These are phyloP conservation scores for Alternaria longipes DNA, from an alignment of 2,329 filamentous ascomycete species.

Conservation along the genomic window DNA sequence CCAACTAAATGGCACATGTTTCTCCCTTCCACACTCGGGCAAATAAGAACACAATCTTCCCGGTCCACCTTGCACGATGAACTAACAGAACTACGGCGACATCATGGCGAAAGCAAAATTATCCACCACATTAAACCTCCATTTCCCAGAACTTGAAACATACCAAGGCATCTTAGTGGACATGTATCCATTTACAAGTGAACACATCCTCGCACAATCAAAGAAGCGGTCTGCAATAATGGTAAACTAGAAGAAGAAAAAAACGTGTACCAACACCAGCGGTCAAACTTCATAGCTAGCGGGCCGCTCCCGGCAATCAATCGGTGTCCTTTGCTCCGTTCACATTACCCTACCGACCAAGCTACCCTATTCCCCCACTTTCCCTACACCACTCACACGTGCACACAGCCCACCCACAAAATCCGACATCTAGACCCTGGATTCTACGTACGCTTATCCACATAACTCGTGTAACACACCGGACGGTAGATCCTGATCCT, in stretches of 20 bases:
- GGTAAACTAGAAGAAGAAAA: background rate
- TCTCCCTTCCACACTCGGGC: background rate
- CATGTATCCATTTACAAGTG: background rate
- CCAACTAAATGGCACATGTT: background rate
- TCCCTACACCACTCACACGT: conserved; percentile 1
- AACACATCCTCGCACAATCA: conserved; percentile 2
- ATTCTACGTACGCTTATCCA: background rate
- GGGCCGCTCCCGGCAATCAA: conserved; percentile 8
- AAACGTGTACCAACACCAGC: conserved; percentile 9
- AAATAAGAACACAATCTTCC: background rate
- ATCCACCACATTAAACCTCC: conserved; percentile 4
- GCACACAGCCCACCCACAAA: conserved; percentile 2
- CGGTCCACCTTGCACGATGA: background rate
- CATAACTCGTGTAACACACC: background rate
- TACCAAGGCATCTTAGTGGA: background rate
- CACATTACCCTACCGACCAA: background rate
- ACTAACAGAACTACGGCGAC: background rate
- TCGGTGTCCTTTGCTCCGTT: conserved; percentile 8
- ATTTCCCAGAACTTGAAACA: conserved; percentile 1
- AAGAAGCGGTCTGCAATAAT: conserved; percentile 3
- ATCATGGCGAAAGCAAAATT: background rate
- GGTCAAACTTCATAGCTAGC: background rate
- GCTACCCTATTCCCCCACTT: background rate
- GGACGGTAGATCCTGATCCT: background rate
- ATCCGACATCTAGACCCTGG: background rate